Conservation (phyloP, 1,284 basidiomycete species). For the Apiotrichum gamsii region DNA sequence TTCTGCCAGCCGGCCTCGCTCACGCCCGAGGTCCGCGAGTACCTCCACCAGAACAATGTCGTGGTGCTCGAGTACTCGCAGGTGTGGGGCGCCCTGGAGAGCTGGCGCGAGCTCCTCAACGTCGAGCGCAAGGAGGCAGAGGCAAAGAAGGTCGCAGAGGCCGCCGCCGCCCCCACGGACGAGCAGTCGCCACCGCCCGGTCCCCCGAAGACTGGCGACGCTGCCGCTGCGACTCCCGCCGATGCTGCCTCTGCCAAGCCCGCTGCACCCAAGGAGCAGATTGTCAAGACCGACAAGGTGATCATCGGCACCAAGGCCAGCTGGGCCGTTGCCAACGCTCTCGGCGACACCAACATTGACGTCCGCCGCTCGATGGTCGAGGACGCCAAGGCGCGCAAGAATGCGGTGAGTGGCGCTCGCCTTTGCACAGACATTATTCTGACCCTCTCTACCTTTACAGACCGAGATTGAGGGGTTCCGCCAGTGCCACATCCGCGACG, state of each 20-base stretch:
- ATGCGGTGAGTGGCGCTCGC: no score
- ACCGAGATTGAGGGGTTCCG: constrained; percentile 86
- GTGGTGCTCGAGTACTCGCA: constrained; percentile 64
- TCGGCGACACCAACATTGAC: constrained; percentile 62
- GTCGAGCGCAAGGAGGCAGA: constrained; percentile 11
- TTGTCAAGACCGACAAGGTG: constrained; percentile 42
- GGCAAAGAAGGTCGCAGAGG: constrained; percentile 6
- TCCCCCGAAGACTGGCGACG: neutral
- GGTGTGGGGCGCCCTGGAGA: constrained; percentile 52
- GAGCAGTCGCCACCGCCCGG: constrained; percentile 7
- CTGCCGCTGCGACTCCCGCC: neutral
- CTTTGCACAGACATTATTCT: no score
- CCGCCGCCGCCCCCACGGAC: constrained; percentile 4
- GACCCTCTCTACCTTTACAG: constrained; percentile 13
- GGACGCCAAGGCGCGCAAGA: constrained; percentile 85
- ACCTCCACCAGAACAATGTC: constrained; percentile 58
- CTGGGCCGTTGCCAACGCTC: constrained; percentile 67
- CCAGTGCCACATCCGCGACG: constrained; percentile 81
- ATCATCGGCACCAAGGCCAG: constrained; percentile 64
- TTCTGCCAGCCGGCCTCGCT: constrained; percentile 69
- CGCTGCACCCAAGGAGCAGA: constrained; percentile 21
- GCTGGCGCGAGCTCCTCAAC: constrained; percentile 20
- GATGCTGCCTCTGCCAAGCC: neutral
- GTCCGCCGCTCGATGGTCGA: constrained; percentile 67
- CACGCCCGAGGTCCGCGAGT: constrained; percentile 54